Conservation (phyloP, 2,329 filamentous ascomycete species). For the Pestalotiopsis fici region DNA sequence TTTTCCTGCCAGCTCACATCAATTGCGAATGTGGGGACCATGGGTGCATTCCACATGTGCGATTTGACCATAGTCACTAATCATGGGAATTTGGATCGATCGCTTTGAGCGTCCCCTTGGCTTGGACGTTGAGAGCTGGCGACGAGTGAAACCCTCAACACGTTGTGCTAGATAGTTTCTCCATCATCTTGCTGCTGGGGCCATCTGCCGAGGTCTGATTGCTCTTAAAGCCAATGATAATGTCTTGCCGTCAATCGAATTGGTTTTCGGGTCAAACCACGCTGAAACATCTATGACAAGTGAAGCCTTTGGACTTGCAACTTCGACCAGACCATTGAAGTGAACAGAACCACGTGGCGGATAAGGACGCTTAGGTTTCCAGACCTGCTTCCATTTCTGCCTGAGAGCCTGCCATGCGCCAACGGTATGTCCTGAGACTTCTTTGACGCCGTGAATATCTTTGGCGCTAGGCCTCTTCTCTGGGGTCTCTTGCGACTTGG, state of each 20-base stretch:
- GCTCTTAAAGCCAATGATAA: background rate
- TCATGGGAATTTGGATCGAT: too few relatives aligned
- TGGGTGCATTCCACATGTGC: too few relatives aligned
- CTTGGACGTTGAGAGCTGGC: too few relatives aligned
- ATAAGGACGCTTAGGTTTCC: background rate
- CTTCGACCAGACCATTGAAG: slow-evolving; percentile 2
- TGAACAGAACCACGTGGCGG: slow-evolving; percentile 4
- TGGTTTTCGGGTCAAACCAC: slow-evolving; percentile 5
- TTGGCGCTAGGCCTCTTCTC: slow-evolving; percentile 18
- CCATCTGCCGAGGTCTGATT: background rate
- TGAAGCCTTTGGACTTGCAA: background rate
- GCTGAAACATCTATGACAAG: slow-evolving; percentile 5
- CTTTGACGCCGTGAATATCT: slow-evolving; percentile 31
- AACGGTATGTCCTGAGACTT: slow-evolving; percentile 24
- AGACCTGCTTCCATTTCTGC: slow-evolving; percentile 28
- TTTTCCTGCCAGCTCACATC: background rate
- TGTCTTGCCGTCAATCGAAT: slow-evolving; percentile 1
- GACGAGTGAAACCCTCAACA: too few relatives aligned
- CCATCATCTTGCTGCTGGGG: background rate
- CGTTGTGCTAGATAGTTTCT: background rate
- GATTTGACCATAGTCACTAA: too few relatives aligned
- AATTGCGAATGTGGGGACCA: too few relatives aligned
- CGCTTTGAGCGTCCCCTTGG: too few relatives aligned
- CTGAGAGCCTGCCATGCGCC: slow-evolving; percentile 33
- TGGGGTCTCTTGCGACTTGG: slow-evolving; percentile 6